Evolutionary conservation across 1,284 basidiomycete genomes (phyloP).

Genomic region (Lignosus rhinocerotis): DNA sequence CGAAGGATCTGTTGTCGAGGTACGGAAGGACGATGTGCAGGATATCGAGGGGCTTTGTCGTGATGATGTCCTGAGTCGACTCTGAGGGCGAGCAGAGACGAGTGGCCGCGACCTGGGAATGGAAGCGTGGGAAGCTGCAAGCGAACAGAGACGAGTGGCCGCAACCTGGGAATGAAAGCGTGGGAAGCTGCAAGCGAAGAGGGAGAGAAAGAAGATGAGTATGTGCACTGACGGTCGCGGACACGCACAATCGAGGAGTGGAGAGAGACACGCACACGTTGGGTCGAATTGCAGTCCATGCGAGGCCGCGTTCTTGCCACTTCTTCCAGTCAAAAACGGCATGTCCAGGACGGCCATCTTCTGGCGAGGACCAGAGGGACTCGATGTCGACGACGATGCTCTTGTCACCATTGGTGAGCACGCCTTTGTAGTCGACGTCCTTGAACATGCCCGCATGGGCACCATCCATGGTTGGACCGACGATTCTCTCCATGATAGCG

Average conservation of each 20-base stretch:
- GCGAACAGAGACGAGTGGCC: slow-evolving; percentile 9
- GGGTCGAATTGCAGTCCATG: slow-evolving; percentile 26
- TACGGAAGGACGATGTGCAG: slow-evolving; percentile 25
- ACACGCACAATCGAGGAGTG: not conserved
- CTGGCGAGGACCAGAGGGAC: slow-evolving; percentile 21
- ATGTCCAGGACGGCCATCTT: not conserved
- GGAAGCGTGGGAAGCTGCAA: slow-evolving; percentile 29
- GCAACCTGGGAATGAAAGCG: slow-evolving; percentile 21
- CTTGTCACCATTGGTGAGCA: slow-evolving; percentile 13
- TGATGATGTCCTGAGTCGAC: slow-evolving; percentile 22
- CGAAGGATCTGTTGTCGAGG: slow-evolving; percentile 24
- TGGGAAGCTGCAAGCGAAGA: slow-evolving; percentile 24
- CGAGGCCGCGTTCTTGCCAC: slow-evolving; percentile 16
- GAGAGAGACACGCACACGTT: slow-evolving; percentile 22
- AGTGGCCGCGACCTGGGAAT: slow-evolving; percentile 9
- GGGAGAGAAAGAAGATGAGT: not conserved
- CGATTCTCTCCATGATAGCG: slow-evolving; percentile 20
- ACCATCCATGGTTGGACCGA: slow-evolving; percentile 22
- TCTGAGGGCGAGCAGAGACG: slow-evolving; percentile 5
- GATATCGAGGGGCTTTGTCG: slow-evolving; percentile 26
- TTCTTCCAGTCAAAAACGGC: slow-evolving; percentile 24
- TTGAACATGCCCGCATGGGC: slow-evolving; percentile 20
- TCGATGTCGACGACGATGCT: slow-evolving; percentile 23
- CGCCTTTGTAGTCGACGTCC: slow-evolving; percentile 27
- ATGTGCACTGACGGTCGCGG: not conserved